Base-by-base conservation (phyloP, 306 rosid genomes). In the Luffa aegyptiaca region DNA sequence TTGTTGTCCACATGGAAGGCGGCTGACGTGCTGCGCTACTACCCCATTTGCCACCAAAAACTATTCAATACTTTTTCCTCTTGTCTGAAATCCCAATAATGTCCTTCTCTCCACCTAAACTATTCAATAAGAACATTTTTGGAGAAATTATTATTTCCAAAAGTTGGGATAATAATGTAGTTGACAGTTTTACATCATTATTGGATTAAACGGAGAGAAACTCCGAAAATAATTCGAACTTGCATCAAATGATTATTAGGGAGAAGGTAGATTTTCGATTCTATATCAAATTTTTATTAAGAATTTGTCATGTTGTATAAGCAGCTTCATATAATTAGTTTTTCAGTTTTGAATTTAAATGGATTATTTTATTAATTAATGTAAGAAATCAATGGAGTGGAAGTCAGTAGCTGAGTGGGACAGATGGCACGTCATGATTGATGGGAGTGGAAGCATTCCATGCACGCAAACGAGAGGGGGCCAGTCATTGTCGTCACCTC, bases 401-500 rank as follows among this genome's bases (percentile, higher is more conserved):
- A 76, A 82, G 88, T 84, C 87, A 81, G 83, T 84, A 61, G 76
- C 80, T 26, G 31, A 6, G 71, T 45, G 84, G 80, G 70, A 80
- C 84, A 87, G 81, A 69, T 86, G 87, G 87, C 82, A 80, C 78
- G 83, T 83, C 80, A 63, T 64, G 41, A 85, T 59, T 84, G 85
- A 82, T 44, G 21, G 56, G 31, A 62, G 48, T 76, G 36, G 78
- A 83, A 61, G 72, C 61, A 49, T 48, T 58, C 83, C 88, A 87
- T 87, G 88, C 91, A 88, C 91, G 89, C 89, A 84, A 88, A 66
- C 53, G 59, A 59, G 57, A 58, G n/a, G 80, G 80, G 55, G 53
- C 81, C 80, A 33, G 53, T 18, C 42, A 82, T 83, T 6, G 42
- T 78, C 87, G 89, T 86, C 89, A 85, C 78, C 81, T 73, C 18